Evolutionary conservation across 257 asterid species (phyloP), one percentile per base, ranked within the genome.

Genomic region (Nicotiana tomentosiformis): DNA sequence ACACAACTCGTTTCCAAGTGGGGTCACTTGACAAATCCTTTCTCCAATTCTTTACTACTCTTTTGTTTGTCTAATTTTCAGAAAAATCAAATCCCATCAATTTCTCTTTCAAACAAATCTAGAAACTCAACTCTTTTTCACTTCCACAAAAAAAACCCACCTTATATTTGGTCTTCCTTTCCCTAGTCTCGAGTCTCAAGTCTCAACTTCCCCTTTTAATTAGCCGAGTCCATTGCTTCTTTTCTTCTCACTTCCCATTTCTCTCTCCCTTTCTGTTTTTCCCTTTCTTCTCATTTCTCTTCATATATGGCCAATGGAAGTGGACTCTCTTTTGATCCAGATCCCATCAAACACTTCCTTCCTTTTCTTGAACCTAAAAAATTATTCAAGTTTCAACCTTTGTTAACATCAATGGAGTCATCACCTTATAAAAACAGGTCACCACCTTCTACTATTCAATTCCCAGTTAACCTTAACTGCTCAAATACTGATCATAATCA

Each of bases 271-370:
- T 20, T 57, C 83, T 67, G 60, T 69, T 76, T 84, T 43, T 39
- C 49, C 51, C 11, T 43, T 81, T 66, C 81, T 58, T 53, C 58
- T 78, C 51, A 43, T 43, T 84, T 65, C 87, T 86, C 84, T 86
- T 83, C 85, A 81, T 89, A 89, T 88, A 88, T 94, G 97, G 94
- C 96, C 95, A 90, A 83, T 83, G 86, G 88, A 64, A 89, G 97
- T 95, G 98, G 98, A 95, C 97, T 93, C 91, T 84, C 97, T 86
- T 87, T 93, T 93, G 97, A 95, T 95, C 91, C 90, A 87, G 94
- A 93, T 89, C 94, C 85, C 91, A 88, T 84, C 86, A 51, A 53
- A 60, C 56, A 82, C 39, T 70, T 80, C 18, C 86, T 60, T 37
- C 85, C 65, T 23, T 53, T 82, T 20, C 18, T 33, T 67, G 18